Percentiles rank a stretch among this genome's conserved stretches.
Evolutionary conservation across 352 stramenopile species (phyloP).

Genomic region (Pythium brachiatum): DNA sequence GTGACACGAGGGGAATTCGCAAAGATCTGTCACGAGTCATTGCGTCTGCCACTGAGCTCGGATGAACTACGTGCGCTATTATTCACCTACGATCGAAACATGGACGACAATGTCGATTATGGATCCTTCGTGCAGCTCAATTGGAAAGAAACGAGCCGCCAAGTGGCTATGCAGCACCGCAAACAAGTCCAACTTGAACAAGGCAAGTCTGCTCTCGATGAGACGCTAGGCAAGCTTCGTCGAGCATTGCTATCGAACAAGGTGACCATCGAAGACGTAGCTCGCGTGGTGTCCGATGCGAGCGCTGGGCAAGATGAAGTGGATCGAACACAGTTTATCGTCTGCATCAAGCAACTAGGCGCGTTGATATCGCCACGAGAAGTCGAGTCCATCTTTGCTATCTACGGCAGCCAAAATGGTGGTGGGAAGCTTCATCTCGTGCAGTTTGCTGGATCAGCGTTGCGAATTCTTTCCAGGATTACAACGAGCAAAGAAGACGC

Average conservation of each 20-base stretch:
- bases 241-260: not conserved
- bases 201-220: not conserved
- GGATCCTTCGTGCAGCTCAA: slow-evolving; percentile 54
- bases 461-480: slow-evolving; percentile 9
- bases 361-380: slow-evolving; percentile 3
- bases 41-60: slow-evolving; percentile 41
- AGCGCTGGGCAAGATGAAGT: not conserved
- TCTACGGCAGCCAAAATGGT: not conserved
- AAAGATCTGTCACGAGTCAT: slow-evolving; percentile 28
- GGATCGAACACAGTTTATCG: slow-evolving; percentile 14
- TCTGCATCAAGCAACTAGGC: slow-evolving; percentile 16
- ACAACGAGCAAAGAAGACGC: not conserved
- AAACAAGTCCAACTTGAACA: slow-evolving; percentile 28
- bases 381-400: slow-evolving; percentile 1
- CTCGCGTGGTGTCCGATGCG: not conserved
- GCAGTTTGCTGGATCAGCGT: slow-evolving; percentile 23
- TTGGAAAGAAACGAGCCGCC: slow-evolving; percentile 38
- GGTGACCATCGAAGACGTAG: not conserved
- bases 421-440: not conserved
- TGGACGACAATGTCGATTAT: slow-evolving; percentile 53
- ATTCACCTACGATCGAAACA: slow-evolving; percentile 49
- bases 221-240: not conserved
- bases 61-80: slow-evolving; percentile 55
- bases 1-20: slow-evolving; percentile 44
- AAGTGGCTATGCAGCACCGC: slow-evolving; percentile 4